Evolutionary conservation across 768 basidiomycete species (phyloP), one percentile per base, ranked within the genome.

Genomic region (Boletus insuetus): DNA sequence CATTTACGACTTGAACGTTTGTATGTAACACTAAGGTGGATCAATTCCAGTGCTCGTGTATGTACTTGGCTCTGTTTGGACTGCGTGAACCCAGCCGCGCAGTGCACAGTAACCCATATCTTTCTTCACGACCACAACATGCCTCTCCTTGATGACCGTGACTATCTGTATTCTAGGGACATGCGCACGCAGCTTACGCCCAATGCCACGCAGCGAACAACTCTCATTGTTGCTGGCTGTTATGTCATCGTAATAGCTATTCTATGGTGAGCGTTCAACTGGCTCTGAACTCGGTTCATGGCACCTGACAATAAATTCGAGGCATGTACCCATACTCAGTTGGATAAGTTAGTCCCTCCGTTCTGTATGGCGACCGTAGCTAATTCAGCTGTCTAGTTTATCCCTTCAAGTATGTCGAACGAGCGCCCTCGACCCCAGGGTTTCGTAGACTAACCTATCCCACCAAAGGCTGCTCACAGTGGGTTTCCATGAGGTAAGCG

Each of bases 331-430:
- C 11, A 75, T 82, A 63, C 70, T 93, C 58, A 87, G 82, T 51
- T 73, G 76, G 59, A 84, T 93, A 60, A 84, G 91, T 91, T 63
- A 79, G 88, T 81, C 16, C 34, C 42, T 40, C 26, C 42, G 13
- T 53, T 40, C 31, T 22, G 16, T 49, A 14, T 13, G 9, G 26
- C 9, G 48, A 56, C 41, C 47, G n/a, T 48, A 22, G 47, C 60
- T 69, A 41, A 64, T 24, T 34, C 42, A 29, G 43, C 34, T 37
- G 17, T 51, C 43, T 49, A 93, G 91, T 94, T 66, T 94, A 94
- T 69, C 92, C 91, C 6, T 94, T 94, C 82, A 94, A 94, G 91
- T 91, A 73, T 73, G 84, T 69, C 51, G n/a, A 58, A n/a, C 45
- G 14, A 31, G 12, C n/a, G 17, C 17, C 54, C 55, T 49, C 8